Percentiles rank a stretch among this genome's conserved stretches.
Evolutionary conservation across 2,329 filamentous ascomycete genomes (phyloP).

Genomic region (Aspergillus piperis): DNA sequence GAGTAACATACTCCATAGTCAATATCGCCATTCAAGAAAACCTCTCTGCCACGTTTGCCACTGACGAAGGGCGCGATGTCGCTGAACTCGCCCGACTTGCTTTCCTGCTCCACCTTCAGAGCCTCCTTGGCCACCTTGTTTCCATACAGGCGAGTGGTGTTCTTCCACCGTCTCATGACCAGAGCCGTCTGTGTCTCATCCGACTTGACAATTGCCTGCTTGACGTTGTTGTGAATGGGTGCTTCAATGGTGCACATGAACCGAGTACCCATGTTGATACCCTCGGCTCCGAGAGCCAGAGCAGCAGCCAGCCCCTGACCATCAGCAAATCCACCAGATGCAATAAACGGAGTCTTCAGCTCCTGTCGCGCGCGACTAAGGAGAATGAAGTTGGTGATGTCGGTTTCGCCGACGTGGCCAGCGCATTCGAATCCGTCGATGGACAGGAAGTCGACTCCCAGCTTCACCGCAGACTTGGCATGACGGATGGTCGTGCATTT

Average conservation of each 20-base stretch:
- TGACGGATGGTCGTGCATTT: slow-evolving; percentile 98
- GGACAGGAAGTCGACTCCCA: slow-evolving; percentile 93
- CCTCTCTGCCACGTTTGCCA: slow-evolving; percentile 85
- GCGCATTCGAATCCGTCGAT: slow-evolving; percentile 99
- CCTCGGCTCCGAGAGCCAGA: slow-evolving; percentile 83
- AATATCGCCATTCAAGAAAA: slow-evolving; percentile 88
- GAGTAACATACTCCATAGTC: slow-evolving; percentile 74
- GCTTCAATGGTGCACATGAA: slow-evolving; percentile 97
- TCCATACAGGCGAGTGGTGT: slow-evolving; percentile 83
- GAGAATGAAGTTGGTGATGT: slow-evolving; percentile 62
- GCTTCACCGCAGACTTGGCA: slow-evolving; percentile 84
- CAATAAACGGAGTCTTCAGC: slow-evolving; percentile 87
- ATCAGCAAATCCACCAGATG: slow-evolving; percentile 92
- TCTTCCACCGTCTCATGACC: slow-evolving; percentile 86
- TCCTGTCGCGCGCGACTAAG: slow-evolving; percentile 81
- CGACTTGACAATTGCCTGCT: slow-evolving; percentile 84
- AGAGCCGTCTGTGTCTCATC: slow-evolving; percentile 90
- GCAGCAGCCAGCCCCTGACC: slow-evolving; percentile 91
- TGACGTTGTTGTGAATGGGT: slow-evolving; percentile 90
- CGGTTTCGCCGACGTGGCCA: slow-evolving; percentile 60
- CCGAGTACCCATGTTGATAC: slow-evolving; percentile 97
- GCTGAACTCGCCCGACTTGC: slow-evolving; percentile 80
- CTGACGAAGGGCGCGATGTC: slow-evolving; percentile 86
- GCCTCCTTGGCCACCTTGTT: slow-evolving; percentile 86
- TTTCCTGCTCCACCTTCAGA: slow-evolving; percentile 79